Conservation (phyloP, 306 rosid species). For the Parietaria judaica region DNA sequence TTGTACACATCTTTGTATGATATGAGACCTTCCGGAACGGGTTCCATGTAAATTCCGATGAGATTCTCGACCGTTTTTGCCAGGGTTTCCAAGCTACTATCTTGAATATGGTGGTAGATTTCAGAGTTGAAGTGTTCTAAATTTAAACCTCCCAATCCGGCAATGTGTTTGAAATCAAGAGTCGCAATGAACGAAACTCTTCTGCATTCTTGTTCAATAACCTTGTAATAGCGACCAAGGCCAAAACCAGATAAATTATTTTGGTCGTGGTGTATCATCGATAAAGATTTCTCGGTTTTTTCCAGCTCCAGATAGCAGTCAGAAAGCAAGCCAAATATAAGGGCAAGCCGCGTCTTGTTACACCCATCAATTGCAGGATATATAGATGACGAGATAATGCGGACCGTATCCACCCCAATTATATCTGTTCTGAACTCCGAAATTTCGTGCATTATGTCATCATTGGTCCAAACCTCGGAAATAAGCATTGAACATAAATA, state of each 20-base stretch:
- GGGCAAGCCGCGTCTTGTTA: slow-evolving; percentile 79
- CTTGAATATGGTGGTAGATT: slow-evolving; percentile 54
- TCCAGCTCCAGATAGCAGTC: slow-evolving; percentile 78
- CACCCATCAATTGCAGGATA: slow-evolving; percentile 79
- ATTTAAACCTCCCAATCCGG: slow-evolving; percentile 73
- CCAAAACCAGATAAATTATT: slow-evolving; percentile 36
- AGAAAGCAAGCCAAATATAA: slow-evolving; percentile 57
- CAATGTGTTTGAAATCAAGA: slow-evolving; percentile 88
- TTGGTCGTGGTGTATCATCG: slow-evolving; percentile 38
- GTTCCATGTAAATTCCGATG: slow-evolving; percentile 33
- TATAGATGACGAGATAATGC: slow-evolving; percentile 54
- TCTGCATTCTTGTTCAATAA: slow-evolving; percentile 68
- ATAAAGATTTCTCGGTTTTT: slow-evolving; percentile 37
- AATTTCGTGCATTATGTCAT: slow-evolving; percentile 69
- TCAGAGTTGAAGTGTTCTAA: slow-evolving; percentile 58
- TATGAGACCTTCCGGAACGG: slow-evolving; percentile 64
- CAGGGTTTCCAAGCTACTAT: slow-evolving; percentile 63
- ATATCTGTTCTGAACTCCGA: slow-evolving; percentile 51
- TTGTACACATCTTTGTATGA: slow-evolving; percentile 81
- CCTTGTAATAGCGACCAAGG: slow-evolving; percentile 53
- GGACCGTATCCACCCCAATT: slow-evolving; percentile 50
- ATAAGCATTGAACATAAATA: slow-evolving; percentile 64
- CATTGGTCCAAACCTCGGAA: slow-evolving; percentile 84
- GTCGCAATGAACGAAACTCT: slow-evolving; percentile 46
- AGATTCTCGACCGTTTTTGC: slow-evolving; percentile 75